These are phyloP conservation scores for Polyporus tsugae DNA, from an alignment of 1,284 basidiomycete genomes.

Conservation along the genomic window DNA sequence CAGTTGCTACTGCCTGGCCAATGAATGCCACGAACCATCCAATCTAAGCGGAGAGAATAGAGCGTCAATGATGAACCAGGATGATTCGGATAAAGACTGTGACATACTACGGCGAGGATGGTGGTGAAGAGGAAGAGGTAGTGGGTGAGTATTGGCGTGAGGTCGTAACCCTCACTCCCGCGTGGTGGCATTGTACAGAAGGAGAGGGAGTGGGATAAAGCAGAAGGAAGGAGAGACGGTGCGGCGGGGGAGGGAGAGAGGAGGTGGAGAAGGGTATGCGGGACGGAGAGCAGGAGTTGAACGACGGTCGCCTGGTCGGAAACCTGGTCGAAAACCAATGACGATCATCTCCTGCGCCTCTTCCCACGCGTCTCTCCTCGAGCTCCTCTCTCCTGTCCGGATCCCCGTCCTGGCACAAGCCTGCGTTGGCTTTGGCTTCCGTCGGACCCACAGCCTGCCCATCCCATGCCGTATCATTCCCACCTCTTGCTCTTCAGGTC, in stretches of 20 bases:
- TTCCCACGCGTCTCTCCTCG: slow-evolving; percentile 19
- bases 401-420: neutral
- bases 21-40: slow-evolving; percentile 96
- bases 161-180: slow-evolving; percentile 72
- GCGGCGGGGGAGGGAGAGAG: slow-evolving; percentile 15
- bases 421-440: neutral
- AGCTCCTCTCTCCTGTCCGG: neutral
- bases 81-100: slow-evolving; percentile 10
- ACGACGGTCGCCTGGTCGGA: slow-evolving; percentile 24
- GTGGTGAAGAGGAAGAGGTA: slow-evolving; percentile 91
- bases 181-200: slow-evolving; percentile 53
- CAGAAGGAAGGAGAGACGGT: slow-evolving; percentile 11
- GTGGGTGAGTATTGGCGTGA: slow-evolving; percentile 88
- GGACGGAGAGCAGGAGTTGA: slow-evolving; percentile 29
- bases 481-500: neutral
- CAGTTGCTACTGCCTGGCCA: slow-evolving; percentile 75
- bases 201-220: slow-evolving; percentile 6
- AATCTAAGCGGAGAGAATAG: slow-evolving; percentile 52
- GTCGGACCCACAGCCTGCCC: neutral
- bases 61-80: slow-evolving; percentile 20
- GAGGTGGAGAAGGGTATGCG: slow-evolving; percentile 21
- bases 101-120: slow-evolving; percentile 77
- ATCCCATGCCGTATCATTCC: neutral
- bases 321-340: too few relatives aligned
- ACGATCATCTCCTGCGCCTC: slow-evolving; percentile 21